Base-by-base conservation (phyloP, 129 eudicot genomes). In the Pulicaria dysenterica region DNA sequence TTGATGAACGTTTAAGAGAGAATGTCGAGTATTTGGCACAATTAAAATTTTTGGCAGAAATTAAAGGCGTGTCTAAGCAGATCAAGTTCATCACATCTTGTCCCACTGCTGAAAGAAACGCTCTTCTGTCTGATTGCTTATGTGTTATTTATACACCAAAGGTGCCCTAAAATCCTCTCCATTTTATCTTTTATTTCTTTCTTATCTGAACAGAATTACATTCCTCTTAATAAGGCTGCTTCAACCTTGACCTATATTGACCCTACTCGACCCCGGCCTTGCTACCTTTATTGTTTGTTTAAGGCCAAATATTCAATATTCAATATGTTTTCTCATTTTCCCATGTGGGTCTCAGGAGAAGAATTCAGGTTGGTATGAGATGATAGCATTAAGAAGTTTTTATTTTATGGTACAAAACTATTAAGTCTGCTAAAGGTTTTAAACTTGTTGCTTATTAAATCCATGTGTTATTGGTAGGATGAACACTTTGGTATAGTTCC, bases 401-500 rank as follows among this genome's bases (percentile, higher is more conserved):
- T 39, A 3, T 31, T 57, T 31, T 39, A 3, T 10, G 5, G 14
- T 17, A 8, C n/a, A n/a, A n/a, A n/a, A n/a, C 69, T 31, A 63
- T 42, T 37, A 24, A 31, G 48, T 62, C 55, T 37, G 7, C 49
- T 12, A 19, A 51, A 74, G 13, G 6, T 53, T 42, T 13, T 64
- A 19, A 74, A 41, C 17, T 10, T 54, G 8, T 62, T 42, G 34
- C 8, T 7, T 42, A 43, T 37, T 45, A 14, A 14, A 2, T 50
- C 56, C 15, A 36, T 43, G 8, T 31, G 72, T 50, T 19, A 51
- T 11, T 55, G 5, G 6, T 43, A 92, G 96, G 95, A 89, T 69
- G 95, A 92, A 79, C 98, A 89, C 74, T 89, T 92, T 67, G 98
- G 98, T 31, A 89, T 89, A 46, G 96, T 92, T 68, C 98, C 98